A percentile compares a stretch with the other conserved stretches of the same genome.
Conservation (phyloP, 164 flowering plant species). For the Annona cherimola region DNA sequence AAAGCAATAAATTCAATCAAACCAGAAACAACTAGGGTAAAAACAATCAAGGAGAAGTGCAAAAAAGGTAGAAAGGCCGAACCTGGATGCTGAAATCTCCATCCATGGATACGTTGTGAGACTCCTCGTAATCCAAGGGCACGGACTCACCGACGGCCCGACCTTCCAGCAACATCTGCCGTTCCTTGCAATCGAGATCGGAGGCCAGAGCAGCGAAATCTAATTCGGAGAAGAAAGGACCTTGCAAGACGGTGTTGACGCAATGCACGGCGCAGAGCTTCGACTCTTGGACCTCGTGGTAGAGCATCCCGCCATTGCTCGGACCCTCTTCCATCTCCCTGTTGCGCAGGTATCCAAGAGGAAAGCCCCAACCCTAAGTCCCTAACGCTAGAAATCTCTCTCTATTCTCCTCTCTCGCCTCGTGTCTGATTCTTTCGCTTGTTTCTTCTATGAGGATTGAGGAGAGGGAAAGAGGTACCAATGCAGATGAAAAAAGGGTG, state of each 20-base stretch:
- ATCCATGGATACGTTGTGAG: slow-evolving; percentile 85
- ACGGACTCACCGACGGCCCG: slow-evolving; percentile 13
- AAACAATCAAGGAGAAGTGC: not conserved
- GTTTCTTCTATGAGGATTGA: not conserved
- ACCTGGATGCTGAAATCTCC: slow-evolving; percentile 99
- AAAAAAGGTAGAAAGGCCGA: not conserved
- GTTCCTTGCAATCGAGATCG: slow-evolving; percentile 83
- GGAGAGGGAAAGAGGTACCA: not conserved
- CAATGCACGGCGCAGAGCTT: slow-evolving; percentile 97
- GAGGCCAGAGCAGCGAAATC: slow-evolving; percentile 94
- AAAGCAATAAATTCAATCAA: not conserved
- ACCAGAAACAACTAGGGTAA: not conserved
- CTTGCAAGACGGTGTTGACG: slow-evolving; percentile 92
- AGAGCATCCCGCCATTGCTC: slow-evolving; percentile 92
- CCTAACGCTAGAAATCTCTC: slow-evolving; percentile 1
- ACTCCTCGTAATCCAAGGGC: slow-evolving; percentile 46
- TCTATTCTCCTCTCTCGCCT: not conserved
- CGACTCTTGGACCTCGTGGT: slow-evolving; percentile 96
- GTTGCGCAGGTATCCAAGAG: not conserved
- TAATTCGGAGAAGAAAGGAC: slow-evolving; percentile 92
- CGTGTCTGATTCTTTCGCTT: not conserved
- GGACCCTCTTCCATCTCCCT: slow-evolving; percentile 46
- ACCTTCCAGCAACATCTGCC: slow-evolving; percentile 74
- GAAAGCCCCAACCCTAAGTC: not conserved
- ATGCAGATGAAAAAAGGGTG: not conserved